phyloP scores from a whole-genome alignment of 2,329 filamentous ascomycete genomes.

The Hymenoscyphus linearis region DNA sequence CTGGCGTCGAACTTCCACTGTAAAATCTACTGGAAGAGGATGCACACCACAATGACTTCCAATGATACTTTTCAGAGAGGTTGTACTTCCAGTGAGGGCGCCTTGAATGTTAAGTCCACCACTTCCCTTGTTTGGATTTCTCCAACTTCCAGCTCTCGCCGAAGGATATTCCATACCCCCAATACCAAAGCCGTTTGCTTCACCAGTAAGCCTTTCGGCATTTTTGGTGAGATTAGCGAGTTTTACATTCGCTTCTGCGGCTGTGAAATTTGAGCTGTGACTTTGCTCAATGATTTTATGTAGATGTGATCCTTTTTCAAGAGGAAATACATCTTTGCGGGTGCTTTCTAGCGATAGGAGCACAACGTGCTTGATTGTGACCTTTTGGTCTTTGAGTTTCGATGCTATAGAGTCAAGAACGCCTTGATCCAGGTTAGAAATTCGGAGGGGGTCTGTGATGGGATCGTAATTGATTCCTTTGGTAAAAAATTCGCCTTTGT shows the following conservation, averaged over 20 bases:
- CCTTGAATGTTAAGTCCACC: conserved; percentile 36
- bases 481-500: background rate
- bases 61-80: conserved; percentile 37
- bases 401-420: conserved; percentile 31
- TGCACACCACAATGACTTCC: conserved; percentile 37
- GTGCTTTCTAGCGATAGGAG: conserved; percentile 37
- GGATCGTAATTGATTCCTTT: conserved; percentile 30
- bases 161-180: background rate
- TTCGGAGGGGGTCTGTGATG: conserved; percentile 33
- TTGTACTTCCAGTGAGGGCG: conserved; percentile 35
- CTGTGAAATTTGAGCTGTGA: conserved; percentile 20
- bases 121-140: conserved; percentile 26
- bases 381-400: conserved; percentile 27
- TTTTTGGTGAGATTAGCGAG: conserved; percentile 30
- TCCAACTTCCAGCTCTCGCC: conserved; percentile 11
- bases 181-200: conserved; percentile 31
- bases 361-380: conserved; percentile 36
- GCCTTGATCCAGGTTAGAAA: conserved; percentile 33
- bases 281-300: conserved; percentile 33
- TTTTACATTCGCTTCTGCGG: conserved; percentile 26
- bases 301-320: conserved; percentile 33
- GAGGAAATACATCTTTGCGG: conserved; percentile 37
- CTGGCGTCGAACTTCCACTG: conserved; percentile 33
- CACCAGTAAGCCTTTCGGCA: conserved; percentile 34
- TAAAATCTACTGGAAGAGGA: conserved; percentile 36